These are phyloP conservation scores for Mallotus japonicus DNA, from an alignment of 441 rosid species.

Conservation along the genomic window DNA sequence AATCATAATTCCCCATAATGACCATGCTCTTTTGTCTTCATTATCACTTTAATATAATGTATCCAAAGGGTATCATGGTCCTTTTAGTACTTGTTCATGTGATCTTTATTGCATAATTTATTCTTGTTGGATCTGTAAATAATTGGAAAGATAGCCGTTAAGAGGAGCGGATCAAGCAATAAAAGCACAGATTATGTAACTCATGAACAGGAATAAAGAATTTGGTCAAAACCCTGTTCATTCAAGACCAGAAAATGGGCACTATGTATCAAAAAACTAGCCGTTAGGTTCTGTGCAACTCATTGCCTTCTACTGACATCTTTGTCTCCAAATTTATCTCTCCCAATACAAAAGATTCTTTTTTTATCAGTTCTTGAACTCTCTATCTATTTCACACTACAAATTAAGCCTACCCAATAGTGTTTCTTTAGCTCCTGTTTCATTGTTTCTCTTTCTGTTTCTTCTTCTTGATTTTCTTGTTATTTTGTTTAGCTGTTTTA, in stretches of 20 bases:
- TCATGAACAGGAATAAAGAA: slow-evolving; percentile 15
- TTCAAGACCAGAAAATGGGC: not conserved
- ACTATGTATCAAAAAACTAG: slow-evolving; percentile 36
- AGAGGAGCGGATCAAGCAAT: slow-evolving; percentile 36
- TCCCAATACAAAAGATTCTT: slow-evolving; percentile 35
- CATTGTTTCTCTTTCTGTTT: slow-evolving; percentile 17
- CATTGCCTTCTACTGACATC: slow-evolving; percentile 37
- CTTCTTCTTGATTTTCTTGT: not conserved
- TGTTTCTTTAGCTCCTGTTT: slow-evolving; percentile 30
- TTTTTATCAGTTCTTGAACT: slow-evolving; percentile 24
- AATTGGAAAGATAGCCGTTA: slow-evolving; percentile 37
- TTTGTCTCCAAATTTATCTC: slow-evolving; percentile 38
- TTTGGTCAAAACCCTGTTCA: slow-evolving; percentile 12
- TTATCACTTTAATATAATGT: not conserved
- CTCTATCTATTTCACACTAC: slow-evolving; percentile 35
- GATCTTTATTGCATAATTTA: not conserved
- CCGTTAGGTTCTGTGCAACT: slow-evolving; percentile 38
- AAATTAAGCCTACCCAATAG: slow-evolving; percentile 30
- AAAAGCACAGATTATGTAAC: slow-evolving; percentile 26
- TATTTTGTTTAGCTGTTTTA: slow-evolving; percentile 6
- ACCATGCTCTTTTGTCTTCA: not conserved
- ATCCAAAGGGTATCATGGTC: not conserved
- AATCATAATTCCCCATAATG: not conserved
- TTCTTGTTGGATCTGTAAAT: slow-evolving; percentile 25
- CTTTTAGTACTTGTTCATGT: not conserved